Evolutionary conservation across 305 asterid genomes (phyloP), one percentile per base, ranked within the genome.

Genomic region (Plantago rigida): DNA sequence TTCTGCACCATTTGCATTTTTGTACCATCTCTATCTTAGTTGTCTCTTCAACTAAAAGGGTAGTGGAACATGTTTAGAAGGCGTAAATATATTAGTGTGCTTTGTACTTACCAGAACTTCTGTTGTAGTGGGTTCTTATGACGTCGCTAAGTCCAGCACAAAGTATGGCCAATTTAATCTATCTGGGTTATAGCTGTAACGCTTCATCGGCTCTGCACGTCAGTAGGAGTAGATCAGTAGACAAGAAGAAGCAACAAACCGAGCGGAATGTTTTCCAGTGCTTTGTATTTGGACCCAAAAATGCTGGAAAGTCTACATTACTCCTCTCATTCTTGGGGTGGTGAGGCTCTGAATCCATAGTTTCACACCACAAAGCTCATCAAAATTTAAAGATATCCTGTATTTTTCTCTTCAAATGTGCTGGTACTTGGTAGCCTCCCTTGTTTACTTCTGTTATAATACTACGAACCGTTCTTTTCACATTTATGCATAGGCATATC

Each of bases 121-220:
- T 78, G 59, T 77, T 79, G 82, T 91, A 93, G 97, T 93, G 99
- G 97, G 87, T 84, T 70, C 92, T 93, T 69, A 89, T 89, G 97
- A 93, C 99, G 67, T 75, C 74, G 74, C 74, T 93, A 74, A 91
- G 85, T 64, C 99, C 99, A 47, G 75, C 80, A 73, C 84, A 82
- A 78, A 87, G 95, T 79, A 73, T 89, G 69, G 96, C 95, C 71
- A 83, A 93, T 82, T 79, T 93, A 79, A 87, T 81, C 71, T 93
- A 93, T 66, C 75, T 89, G 59, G 97, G 99, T 68, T 85, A 80
- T 78, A 77, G 81, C 78, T 83, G 89, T 73, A 70, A 86, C 71
- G 82, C 90, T 61, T 72, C 89, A 74, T 82, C 96, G 53, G 95
- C 92, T 50, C 82, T 93, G 62, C 81, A 79, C 68, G 70, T 82